A percentile compares a stretch with the other conserved stretches of the same genome.
phyloP scores from a whole-genome alignment of 2,329 filamentous ascomycete genomes.

The Acrocalymma vagum region DNA sequence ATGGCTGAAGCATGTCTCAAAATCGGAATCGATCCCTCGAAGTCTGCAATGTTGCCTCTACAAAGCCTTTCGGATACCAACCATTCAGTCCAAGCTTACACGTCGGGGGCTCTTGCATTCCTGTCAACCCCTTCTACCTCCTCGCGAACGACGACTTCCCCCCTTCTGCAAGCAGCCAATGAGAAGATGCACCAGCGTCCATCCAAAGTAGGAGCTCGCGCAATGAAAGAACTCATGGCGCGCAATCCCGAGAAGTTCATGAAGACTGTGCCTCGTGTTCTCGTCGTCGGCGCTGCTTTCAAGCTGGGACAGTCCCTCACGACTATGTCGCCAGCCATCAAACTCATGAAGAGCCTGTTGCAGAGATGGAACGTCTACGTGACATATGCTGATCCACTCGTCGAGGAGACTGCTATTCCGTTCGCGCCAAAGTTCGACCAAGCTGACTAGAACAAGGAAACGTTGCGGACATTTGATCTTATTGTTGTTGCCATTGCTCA shows the following conservation, averaged over 20 bases:
- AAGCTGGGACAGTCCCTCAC: conserved; percentile 5
- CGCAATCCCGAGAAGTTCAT: conserved; percentile 2
- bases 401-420: too few relatives aligned
- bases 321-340: too few relatives aligned
- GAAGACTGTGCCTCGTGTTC: conserved; percentile 1
- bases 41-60: conserved; percentile 58
- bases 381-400: too few relatives aligned
- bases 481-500: conserved; percentile 57
- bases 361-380: too few relatives aligned
- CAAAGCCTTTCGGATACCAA: conserved; percentile 61
- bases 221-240: too few relatives aligned
- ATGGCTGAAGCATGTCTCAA: conserved; percentile 61
- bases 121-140: conserved; percentile 57
- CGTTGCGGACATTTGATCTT: conserved; percentile 54
- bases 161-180: conserved; percentile 4
- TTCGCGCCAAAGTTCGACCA: too few relatives aligned
- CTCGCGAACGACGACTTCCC: conserved; percentile 6
- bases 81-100: conserved; percentile 58
- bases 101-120: conserved; percentile 65
- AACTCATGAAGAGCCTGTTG: too few relatives aligned
- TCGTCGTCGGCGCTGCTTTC: conserved; percentile 6
- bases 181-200: conserved; percentile 5
- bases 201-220: too few relatives aligned
- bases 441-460: conserved; percentile 47
- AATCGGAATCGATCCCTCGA: conserved; percentile 60